A percentile compares a stretch with the other conserved stretches of the same genome.
Conservation (phyloP, 1,284 basidiomycete species). For the Mrakiaceae sp. region DNA sequence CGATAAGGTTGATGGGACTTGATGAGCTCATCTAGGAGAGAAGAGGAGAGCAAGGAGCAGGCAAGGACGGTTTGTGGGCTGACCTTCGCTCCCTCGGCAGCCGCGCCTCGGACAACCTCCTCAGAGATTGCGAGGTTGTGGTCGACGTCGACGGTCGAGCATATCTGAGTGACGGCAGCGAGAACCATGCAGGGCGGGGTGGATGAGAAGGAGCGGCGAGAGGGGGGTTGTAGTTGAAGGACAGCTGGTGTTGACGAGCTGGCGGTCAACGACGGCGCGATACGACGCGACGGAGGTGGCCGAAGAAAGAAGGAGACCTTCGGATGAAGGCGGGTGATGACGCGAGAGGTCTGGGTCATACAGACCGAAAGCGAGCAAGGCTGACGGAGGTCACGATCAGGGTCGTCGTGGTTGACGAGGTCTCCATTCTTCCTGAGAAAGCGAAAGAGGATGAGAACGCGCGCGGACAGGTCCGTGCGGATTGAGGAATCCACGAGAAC, state of each 20-base stretch:
- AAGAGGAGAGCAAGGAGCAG: background rate
- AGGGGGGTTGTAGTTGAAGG: background rate
- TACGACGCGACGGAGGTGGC: background rate
- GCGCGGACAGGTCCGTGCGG: no score
- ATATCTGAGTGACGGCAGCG: constrained; percentile 24
- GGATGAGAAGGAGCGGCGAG: constrained; percentile 44
- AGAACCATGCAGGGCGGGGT: constrained; percentile 63
- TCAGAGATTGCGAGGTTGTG: constrained; percentile 30
- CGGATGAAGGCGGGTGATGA: no score
- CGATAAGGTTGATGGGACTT: background rate
- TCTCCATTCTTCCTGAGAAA: no score
- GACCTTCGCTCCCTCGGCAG: constrained; percentile 33
- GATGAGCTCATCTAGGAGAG: background rate
- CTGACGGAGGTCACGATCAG: no score
- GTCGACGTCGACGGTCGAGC: constrained; percentile 26
- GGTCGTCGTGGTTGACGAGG: no score
- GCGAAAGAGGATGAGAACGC: no score
- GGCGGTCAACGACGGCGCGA: background rate
- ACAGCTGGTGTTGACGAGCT: background rate
- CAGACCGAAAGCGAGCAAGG: no score
- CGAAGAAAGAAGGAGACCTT: background rate
- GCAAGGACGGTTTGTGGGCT: constrained; percentile 4
- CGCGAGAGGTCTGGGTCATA: no score
- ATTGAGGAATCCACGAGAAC: no score
- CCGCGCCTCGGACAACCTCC: constrained; percentile 35